Base-by-base conservation (phyloP, 169 alveolate species). In the Eimeria acervulina region DNA sequence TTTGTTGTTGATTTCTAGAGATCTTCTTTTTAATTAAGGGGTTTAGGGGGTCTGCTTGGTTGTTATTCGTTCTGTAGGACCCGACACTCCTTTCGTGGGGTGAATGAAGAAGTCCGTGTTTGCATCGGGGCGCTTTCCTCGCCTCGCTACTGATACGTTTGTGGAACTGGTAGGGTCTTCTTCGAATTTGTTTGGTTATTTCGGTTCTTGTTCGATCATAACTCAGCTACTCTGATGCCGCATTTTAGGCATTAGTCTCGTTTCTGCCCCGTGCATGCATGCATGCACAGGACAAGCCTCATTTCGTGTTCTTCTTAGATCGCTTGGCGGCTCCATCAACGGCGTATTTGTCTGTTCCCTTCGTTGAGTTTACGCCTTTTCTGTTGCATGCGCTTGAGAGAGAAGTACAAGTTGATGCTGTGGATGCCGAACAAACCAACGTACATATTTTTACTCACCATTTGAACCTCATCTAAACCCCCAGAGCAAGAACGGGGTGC, bases 271-370 rank as follows among this genome's bases (percentile, higher is more conserved):
- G 26, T n/a, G n/a, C n/a, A n/a, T n/a, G n/a, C n/a, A 1, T n/a
- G 78, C 78, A 66, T 66, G 78, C 44, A 2, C 42, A 28, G 78
- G 78, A 19, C 42, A 23, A 26, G 78, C 26, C 26, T 26, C 78
- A 3, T 66, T 10, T 52, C 17, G 63, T n/a, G 42, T 31, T 28
- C 44, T 66, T 12, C 40, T 28, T n/a, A n/a, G n/a, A 42, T 66
- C 78, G 26, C 78, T 66, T 28, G 78, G 78, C 78, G 17, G 78
- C 23, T 66, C 10, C 78, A 66, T 66, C 78, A 42, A 66, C 78
- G 42, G 42, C 78, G 21, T 7, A 66, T 66, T 12, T 10, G 13
- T n/a, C 78, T 28, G 7, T 42, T 3, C 42, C 23, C 33, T 66
- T 66, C 40, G 2, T 28, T 66, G 23, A 4, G 26, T 31, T 31